Evolutionary conservation across 768 basidiomycete genomes (phyloP), one percentile per base, ranked within the genome.

Genomic region (Cyclocybe cylindracea): DNA sequence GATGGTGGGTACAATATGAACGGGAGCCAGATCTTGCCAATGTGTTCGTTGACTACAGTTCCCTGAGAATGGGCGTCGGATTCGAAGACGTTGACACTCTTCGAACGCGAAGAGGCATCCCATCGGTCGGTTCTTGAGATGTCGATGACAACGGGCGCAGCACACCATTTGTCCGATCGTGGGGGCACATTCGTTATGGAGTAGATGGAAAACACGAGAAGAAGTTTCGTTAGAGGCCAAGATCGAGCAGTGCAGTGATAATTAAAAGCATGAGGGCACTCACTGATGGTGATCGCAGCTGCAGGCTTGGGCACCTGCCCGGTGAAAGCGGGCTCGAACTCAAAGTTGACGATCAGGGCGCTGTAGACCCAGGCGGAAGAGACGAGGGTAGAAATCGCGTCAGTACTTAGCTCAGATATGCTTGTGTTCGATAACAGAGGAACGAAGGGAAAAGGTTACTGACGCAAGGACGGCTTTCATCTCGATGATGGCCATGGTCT

Each of bases 251-350:
- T 38, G 11, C 37, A 38, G 4, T 4, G 16, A 38, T 38, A 35
- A 47, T 6, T 9, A 39, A 36, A 53, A 18, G 29, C 10, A 1
- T 24, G 5, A 11, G 16, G 33, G 42, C 18, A 64, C 76, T 42
- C 55, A 78, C 78, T 78, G 71, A 80, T 79, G 4, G 75, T 78
- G 14, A 79, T 67, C 3, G 76, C 78, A 34, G 76, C 70, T 5
- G 72, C 66, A 32, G 76, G 76, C 10, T 73, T 64, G 4, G 70
- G 66, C 1, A 66, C 62, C 55, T 78, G 77, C 8, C 73, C 74
- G 11, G 54, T 53, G 54, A 68, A 72, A 9, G 73, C 67, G 10
- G 75, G 76, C 48, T 72, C 72, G 49, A 79, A 79, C 31, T 69
- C 68, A 48, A 80, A 80, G 46, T 75, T 71, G 1, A 70, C 63